These are phyloP conservation scores for Phialophora tarda DNA, from an alignment of 2,329 filamentous ascomycete genomes.

Conservation along the genomic window DNA sequence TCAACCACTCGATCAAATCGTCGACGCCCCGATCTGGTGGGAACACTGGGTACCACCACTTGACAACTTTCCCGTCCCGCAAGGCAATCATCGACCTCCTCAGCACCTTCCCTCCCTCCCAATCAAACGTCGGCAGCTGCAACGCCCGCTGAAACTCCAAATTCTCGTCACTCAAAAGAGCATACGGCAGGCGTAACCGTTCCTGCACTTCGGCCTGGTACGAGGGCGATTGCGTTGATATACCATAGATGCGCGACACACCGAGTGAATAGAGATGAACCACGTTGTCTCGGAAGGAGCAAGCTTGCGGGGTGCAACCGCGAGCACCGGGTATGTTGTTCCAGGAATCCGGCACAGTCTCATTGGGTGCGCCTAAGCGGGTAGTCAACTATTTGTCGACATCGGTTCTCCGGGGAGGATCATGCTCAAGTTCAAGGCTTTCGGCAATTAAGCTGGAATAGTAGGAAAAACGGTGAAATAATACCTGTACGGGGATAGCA, in stretches of 20 bases:
- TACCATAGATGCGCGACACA: conserved; percentile 47
- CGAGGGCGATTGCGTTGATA: conserved; percentile 49
- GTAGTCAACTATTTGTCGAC: not conserved
- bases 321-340: conserved; percentile 52
- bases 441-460: not conserved
- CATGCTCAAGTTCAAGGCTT: not conserved
- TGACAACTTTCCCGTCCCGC: conserved; percentile 48
- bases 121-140: conserved; percentile 50
- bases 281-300: conserved; percentile 49
- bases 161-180: conserved; percentile 51
- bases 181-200: conserved; percentile 49
- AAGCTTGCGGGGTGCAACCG: conserved; percentile 54
- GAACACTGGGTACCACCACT: conserved; percentile 54
- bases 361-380: conserved; percentile 47
- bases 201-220: conserved; percentile 50
- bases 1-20: conserved; percentile 46
- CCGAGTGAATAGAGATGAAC: conserved; percentile 42
- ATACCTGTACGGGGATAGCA: conserved; percentile 45
- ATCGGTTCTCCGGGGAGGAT: not conserved
- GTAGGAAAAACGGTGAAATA: not conserved
- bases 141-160: conserved; percentile 45
- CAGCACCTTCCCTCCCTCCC: conserved; percentile 46
- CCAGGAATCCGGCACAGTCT: conserved; percentile 50
- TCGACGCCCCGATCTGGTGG: conserved; percentile 50
- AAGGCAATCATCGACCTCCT: conserved; percentile 50